Evolutionary conservation across 1,139 yeast species (phyloP).

Genomic region (Yamadazyma jaroonii): DNA sequence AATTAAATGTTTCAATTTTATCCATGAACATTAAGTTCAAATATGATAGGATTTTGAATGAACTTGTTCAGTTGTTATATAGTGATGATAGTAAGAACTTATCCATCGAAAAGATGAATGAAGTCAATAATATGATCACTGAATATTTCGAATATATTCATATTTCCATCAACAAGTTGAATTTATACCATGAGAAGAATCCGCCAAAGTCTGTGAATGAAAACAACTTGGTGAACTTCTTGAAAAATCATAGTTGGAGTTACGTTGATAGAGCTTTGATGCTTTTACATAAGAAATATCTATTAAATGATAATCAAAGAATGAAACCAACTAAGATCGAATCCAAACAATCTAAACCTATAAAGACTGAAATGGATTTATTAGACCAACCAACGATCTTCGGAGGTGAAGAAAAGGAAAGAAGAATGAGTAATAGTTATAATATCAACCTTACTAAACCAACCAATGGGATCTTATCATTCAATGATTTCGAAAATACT

Average conservation of each 20-base stretch:
- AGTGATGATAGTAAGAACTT: constrained; percentile 38
- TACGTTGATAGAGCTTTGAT: constrained; percentile 57
- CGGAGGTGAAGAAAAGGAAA: background rate
- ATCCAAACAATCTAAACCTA: too few species aligned
- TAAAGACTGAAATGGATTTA: too few species aligned
- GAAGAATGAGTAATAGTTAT: constrained; percentile 7
- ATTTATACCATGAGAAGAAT: constrained; percentile 20
- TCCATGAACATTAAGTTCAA: constrained; percentile 53
- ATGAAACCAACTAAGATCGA: too few species aligned
- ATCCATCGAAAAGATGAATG: constrained; percentile 37
- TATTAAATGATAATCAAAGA: constrained; percentile 31
- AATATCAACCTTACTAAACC: constrained; percentile 17
- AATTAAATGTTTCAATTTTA: constrained; percentile 36
- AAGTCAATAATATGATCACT: constrained; percentile 45
- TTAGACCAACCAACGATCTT: too few species aligned
- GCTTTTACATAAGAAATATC: constrained; percentile 53
- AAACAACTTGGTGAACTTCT: constrained; percentile 45
- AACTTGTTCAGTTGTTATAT: constrained; percentile 44
- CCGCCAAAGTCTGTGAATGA: constrained; percentile 39
- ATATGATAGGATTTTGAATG: constrained; percentile 51
- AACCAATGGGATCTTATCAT: constrained; percentile 27
- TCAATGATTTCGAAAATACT: constrained; percentile 41
- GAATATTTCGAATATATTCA: constrained; percentile 50
- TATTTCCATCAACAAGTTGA: constrained; percentile 36
- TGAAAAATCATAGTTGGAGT: constrained; percentile 49